Percentiles rank a stretch among this genome's conserved stretches.
Evolutionary conservation across 1,139 yeast species (phyloP).

Genomic region (Lodderomyces oxycetoniae): DNA sequence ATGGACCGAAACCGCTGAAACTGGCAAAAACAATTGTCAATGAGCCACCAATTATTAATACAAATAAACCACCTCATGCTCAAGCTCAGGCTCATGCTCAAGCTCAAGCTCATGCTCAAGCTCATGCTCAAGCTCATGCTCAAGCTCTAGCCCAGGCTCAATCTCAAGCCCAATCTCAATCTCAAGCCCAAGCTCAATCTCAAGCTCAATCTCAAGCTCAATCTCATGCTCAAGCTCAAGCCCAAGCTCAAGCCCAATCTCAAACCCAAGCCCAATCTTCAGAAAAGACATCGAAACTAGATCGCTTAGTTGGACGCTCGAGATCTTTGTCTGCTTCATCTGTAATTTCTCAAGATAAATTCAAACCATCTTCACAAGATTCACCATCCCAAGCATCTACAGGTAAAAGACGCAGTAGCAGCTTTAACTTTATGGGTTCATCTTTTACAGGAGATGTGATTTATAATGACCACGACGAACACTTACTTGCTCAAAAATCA

Average conservation of each 20-base stretch:
- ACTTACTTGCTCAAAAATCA: conserved; percentile 8
- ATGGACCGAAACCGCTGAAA: neutral
- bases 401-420: conserved; percentile 11
- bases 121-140: neutral
- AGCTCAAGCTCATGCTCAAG: neutral
- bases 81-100: neutral
- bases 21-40: neutral
- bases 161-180: neutral
- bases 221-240: neutral
- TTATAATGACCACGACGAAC: conserved; percentile 10
- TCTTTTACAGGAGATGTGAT: conserved; percentile 13
- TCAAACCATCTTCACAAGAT: conserved; percentile 1
- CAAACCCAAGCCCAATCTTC: conserved; percentile 2
- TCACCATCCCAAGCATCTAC: conserved; percentile 16
- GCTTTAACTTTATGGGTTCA: conserved; percentile 12
- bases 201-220: neutral
- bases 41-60: neutral
- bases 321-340: conserved; percentile 29
- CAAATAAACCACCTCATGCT: neutral
- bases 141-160: neutral
- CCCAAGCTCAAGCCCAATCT: conserved; percentile 1
- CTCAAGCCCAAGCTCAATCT: neutral
- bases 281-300: conserved; percentile 18
- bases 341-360: conserved; percentile 1
- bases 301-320: conserved; percentile 28